These are phyloP conservation scores for Nitzschia palea DNA, from an alignment of 108 stramenopile genomes.

Conservation along the genomic window DNA sequence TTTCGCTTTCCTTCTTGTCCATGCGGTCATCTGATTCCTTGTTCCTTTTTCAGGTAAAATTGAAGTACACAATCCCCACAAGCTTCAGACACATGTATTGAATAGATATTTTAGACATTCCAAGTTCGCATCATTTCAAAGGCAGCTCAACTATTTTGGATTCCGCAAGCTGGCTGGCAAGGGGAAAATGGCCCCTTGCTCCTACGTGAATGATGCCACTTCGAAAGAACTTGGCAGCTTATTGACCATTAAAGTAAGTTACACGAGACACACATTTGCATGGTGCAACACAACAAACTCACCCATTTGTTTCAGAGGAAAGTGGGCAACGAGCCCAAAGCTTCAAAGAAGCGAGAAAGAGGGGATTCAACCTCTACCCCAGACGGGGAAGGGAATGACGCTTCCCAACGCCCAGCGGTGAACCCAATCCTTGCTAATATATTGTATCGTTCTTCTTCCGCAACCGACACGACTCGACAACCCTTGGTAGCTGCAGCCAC, in stretches of 20 bases:
- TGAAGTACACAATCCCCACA: slow-evolving; percentile 77
- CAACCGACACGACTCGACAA: neutral
- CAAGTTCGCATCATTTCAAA: slow-evolving; percentile 87
- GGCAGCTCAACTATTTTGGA: slow-evolving; percentile 91
- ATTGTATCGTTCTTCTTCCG: slow-evolving; percentile 23
- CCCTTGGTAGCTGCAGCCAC: neutral
- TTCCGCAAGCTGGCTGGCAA: slow-evolving; percentile 91
- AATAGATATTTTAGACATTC: slow-evolving; percentile 85
- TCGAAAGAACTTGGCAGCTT: slow-evolving; percentile 71
- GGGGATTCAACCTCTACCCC: neutral
- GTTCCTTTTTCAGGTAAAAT: slow-evolving; percentile 42
- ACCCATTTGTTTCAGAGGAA: no score
- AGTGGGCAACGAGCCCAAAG: slow-evolving; percentile 29
- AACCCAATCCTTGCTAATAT: slow-evolving; percentile 45
- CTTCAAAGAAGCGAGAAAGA: slow-evolving; percentile 14
- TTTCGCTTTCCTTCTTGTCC: neutral
- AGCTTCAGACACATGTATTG: slow-evolving; percentile 72
- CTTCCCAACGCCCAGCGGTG: neutral
- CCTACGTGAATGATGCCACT: slow-evolving; percentile 84
- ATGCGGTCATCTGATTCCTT: neutral
- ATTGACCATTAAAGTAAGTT: slow-evolving; percentile 72
- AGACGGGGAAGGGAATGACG: neutral
- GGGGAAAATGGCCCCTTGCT: slow-evolving; percentile 91
- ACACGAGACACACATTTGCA: neutral
- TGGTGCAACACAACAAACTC: no score